Conservation (phyloP, 768 basidiomycete species). For the Guyanaporus albipodus region DNA sequence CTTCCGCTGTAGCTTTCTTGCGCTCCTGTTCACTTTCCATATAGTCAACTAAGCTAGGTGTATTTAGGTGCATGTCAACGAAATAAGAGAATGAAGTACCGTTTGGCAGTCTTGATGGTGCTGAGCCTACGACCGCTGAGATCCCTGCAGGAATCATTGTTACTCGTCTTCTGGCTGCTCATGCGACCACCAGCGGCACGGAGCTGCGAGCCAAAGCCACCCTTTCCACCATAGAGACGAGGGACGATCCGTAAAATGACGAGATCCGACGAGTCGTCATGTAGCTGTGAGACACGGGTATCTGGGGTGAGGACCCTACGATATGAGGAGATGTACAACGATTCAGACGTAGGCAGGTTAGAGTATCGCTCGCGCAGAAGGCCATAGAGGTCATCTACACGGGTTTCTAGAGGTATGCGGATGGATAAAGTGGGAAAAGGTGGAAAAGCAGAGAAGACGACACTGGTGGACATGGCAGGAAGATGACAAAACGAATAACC, state of each 20-base stretch:
- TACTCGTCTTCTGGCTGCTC: conserved; percentile 93
- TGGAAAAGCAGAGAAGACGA: conserved; percentile 57
- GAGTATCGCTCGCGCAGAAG: conserved; percentile 46
- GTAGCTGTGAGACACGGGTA: conserved; percentile 35
- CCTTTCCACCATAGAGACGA: conserved; percentile 84
- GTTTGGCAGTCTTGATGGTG: conserved; percentile 95
- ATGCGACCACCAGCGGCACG: conserved; percentile 97
- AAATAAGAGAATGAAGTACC: conserved; percentile 44
- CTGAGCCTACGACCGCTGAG: conserved; percentile 85
- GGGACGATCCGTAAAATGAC: conserved; percentile 74
- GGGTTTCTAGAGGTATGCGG: conserved; percentile 38
- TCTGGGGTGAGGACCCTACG: conserved; percentile 30
- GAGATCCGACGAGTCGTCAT: conserved; percentile 34
- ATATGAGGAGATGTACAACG: conserved; percentile 41
- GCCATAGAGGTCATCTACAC: conserved; percentile 39
- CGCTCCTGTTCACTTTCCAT: conserved; percentile 82
- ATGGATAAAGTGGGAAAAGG: conserved; percentile 58
- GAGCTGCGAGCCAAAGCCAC: conserved; percentile 95
- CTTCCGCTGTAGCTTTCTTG: conserved; percentile 71
- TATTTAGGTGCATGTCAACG: background rate
- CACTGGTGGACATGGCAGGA: conserved; percentile 42
- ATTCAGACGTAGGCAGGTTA: conserved; percentile 39
- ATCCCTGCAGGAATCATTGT: conserved; percentile 93
- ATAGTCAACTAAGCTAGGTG: conserved; percentile 70
- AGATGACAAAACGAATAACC: conserved; percentile 3